These are phyloP conservation scores for Cyclanthera cordifolia DNA, from an alignment of 306 rosid species.

Conservation along the genomic window DNA sequence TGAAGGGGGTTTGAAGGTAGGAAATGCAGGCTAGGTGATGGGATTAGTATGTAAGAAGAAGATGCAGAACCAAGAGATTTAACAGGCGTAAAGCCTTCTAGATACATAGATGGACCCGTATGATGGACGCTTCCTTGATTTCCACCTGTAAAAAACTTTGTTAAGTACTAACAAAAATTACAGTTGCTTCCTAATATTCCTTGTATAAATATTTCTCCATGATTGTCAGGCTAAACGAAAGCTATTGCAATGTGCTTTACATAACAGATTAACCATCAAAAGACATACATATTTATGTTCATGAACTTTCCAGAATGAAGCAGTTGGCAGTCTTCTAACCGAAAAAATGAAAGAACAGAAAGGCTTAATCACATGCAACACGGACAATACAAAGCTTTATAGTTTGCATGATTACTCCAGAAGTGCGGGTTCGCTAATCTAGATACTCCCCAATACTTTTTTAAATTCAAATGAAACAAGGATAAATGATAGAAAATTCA, in stretches of 20 bases:
- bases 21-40: constrained; percentile 93
- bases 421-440: not conserved
- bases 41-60: constrained; percentile 72
- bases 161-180: constrained; percentile 8
- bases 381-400: not conserved
- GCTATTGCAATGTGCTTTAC: not conserved
- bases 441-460: not conserved
- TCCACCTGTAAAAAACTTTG: constrained; percentile 27
- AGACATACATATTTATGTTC: not conserved
- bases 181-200: not conserved
- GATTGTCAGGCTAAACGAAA: not conserved
- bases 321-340: not conserved
- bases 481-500: not conserved
- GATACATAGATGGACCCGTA: constrained; percentile 34
- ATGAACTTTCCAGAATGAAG: not conserved
- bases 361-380: not conserved
- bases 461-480: not conserved
- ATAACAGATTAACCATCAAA: not conserved
- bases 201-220: not conserved
- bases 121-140: constrained; percentile 34
- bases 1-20: constrained; percentile 85
- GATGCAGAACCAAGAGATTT: constrained; percentile 86
- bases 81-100: constrained; percentile 94
- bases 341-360: not conserved
- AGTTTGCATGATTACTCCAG: not conserved